A percentile compares a stretch with the other conserved stretches of the same genome.
Conservation (phyloP, 1,284 basidiomycete species). For the Boletus semigastroideus region DNA sequence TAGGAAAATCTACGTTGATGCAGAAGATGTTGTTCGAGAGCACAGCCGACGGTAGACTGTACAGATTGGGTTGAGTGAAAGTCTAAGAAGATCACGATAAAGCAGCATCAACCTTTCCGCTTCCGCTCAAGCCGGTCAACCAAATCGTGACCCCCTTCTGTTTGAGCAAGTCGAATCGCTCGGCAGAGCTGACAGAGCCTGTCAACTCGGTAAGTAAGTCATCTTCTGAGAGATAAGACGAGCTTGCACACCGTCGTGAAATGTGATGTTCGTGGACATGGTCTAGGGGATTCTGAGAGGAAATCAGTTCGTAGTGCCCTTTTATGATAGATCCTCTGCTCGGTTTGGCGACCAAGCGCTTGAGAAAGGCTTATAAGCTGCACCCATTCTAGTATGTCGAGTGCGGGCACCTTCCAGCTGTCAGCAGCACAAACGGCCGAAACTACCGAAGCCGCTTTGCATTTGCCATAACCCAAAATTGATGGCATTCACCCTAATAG, state of each 20-base stretch:
- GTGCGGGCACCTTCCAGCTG: neutral
- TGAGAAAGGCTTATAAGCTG: slow-evolving; percentile 16
- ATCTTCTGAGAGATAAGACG: neutral
- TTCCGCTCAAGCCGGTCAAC: slow-evolving; percentile 92
- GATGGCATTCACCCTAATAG: neutral
- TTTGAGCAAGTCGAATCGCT: slow-evolving; percentile 67
- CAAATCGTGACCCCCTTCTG: slow-evolving; percentile 91
- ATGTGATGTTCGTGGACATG: slow-evolving; percentile 37
- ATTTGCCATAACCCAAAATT: neutral
- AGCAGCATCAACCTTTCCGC: slow-evolving; percentile 70
- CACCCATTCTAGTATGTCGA: neutral
- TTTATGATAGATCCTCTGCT: slow-evolving; percentile 11
- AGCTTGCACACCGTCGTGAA: slow-evolving; percentile 30
- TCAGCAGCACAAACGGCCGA: slow-evolving; percentile 10
- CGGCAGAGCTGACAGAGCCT: slow-evolving; percentile 73
- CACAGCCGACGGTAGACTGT: slow-evolving; percentile 96
- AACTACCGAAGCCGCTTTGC: slow-evolving; percentile 7
- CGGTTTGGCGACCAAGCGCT: neutral
- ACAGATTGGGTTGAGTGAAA: slow-evolving; percentile 1
- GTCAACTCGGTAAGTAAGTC: slow-evolving; percentile 1
- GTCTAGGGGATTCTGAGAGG: neutral
- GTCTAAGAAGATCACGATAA: neutral
- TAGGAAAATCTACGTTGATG: slow-evolving; percentile 86
- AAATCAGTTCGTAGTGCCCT: neutral
- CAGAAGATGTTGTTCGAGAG: slow-evolving; percentile 94